A percentile compares a stretch with the other conserved stretches of the same genome.
These are phyloP conservation scores for Ehretia macrophylla DNA, from an alignment of 257 asterid species.

Conservation along the genomic window DNA sequence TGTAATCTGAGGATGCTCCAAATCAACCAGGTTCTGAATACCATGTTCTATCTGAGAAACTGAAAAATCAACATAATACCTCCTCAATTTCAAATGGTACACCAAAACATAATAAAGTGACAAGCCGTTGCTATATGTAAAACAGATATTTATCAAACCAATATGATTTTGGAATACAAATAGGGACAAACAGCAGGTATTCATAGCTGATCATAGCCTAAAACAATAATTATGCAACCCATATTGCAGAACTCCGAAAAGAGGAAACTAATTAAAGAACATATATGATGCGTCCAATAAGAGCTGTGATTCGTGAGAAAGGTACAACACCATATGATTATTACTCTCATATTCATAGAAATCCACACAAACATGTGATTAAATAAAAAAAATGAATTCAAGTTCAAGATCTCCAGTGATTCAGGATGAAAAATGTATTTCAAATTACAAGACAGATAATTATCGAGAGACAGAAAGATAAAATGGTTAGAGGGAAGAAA, in stretches of 20 bases:
- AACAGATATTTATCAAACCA: too few species aligned
- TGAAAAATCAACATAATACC: slow-evolving; percentile 8
- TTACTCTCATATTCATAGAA: neutral
- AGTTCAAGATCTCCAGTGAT: neutral
- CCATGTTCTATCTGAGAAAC: slow-evolving; percentile 45
- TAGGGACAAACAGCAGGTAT: too few species aligned
- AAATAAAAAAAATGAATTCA: too few species aligned
- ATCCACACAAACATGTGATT: too few species aligned
- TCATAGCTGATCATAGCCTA: too few species aligned
- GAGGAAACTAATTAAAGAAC: too few species aligned
- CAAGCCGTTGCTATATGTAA: too few species aligned
- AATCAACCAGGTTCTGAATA: slow-evolving; percentile 25
- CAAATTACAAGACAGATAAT: neutral
- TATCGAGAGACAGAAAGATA: neutral
- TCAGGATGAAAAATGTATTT: neutral
- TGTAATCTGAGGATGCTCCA: slow-evolving; percentile 32
- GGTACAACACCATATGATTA: neutral
- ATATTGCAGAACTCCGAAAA: too few species aligned
- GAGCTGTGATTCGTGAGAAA: too few species aligned
- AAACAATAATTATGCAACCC: too few species aligned
- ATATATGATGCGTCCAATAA: too few species aligned
- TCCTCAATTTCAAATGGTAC: neutral
- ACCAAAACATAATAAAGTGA: neutral
- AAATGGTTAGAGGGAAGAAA: slow-evolving; percentile 2
- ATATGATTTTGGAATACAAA: too few species aligned